Evolutionary conservation across 2,329 filamentous ascomycete genomes (phyloP), one percentile per base, ranked within the genome.

Genomic region (Penicillium sp.): DNA sequence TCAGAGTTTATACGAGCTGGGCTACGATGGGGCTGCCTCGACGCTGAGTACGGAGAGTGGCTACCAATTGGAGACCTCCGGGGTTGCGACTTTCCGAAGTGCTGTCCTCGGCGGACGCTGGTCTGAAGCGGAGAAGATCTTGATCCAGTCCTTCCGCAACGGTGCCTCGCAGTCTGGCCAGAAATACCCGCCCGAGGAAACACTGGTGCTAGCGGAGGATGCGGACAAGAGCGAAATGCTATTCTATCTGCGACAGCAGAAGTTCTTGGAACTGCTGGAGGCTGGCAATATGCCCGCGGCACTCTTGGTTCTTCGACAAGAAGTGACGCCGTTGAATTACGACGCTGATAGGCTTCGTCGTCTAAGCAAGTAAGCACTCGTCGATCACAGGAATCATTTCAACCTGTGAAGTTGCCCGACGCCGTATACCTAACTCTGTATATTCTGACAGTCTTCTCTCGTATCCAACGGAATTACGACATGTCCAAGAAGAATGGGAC

Each of bases 211-310:
- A 37, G 80, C 84, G 11, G 79, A 86, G 29, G 83, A 80, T 16
- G 84, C 87, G 5, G 84, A 95, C 56, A 77, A 78, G 41, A 81
- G 84, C 51, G 75, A 84, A 36, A 91, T 98, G 85, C 78, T 84
- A 32, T 96, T 97, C 64, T 83, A 83, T 73, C 74, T 98, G 56
- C 79, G 91, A 49, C 86, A 94, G 61, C 93, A 98, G 63, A 97
- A 97, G 64, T 98, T 91, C 57, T 73, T 98, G 19, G 93, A 98
- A 69, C 72, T 95, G 7, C 71, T 98, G 29, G 90, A 97, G 63
- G 73, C 76, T 56, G 75, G 81, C 51, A 83, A 96, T 54, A 79
- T 87, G 7, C 76, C 76, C 10, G 76, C 77, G 36, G 93, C 91
- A 6, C 73, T 98, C 41, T 76, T 77, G 57, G 88, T 96, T n/a